Evolutionary conservation across 352 stramenopile genomes (phyloP).

Genomic region (Thalassiosira delicatula): DNA sequence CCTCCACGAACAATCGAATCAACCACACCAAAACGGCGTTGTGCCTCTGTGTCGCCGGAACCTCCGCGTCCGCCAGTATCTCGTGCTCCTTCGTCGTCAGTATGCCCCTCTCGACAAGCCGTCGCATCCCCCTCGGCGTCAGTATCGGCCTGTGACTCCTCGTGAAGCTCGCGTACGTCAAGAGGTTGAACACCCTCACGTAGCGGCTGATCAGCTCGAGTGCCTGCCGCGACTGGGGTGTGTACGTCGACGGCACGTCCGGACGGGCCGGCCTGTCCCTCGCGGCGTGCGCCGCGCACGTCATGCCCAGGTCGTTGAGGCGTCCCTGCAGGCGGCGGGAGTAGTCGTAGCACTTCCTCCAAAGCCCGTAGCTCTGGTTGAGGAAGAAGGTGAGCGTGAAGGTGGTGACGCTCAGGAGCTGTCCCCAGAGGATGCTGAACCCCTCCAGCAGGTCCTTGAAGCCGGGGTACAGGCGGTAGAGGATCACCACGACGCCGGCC

Average conservation of each 20-base stretch:
- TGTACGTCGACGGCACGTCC: constrained; percentile 74
- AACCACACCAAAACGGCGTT: constrained; percentile 84
- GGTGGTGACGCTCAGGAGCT: constrained; percentile 81
- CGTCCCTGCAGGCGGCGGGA: constrained; percentile 80
- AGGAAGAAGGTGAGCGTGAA: constrained; percentile 87
- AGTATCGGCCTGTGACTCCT: constrained; percentile 84
- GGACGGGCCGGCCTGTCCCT: constrained; percentile 57
- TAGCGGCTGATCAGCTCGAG: constrained; percentile 83
- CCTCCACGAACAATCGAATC: constrained; percentile 81
- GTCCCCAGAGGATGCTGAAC: constrained; percentile 81
- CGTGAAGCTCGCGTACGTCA: constrained; percentile 86
- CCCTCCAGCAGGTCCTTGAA: constrained; percentile 65
- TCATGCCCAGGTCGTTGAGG: constrained; percentile 85
- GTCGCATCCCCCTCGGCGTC: constrained; percentile 82
- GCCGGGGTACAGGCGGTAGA: constrained; percentile 69
- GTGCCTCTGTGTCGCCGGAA: constrained; percentile 82
- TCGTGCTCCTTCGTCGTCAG: constrained; percentile 79
- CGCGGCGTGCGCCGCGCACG: constrained; percentile 77
- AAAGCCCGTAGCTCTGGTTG: constrained; percentile 85
- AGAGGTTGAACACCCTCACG: constrained; percentile 84
- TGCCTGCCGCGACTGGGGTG: constrained; percentile 69
- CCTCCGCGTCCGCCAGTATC: constrained; percentile 73
- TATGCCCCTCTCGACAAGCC: constrained; percentile 82
- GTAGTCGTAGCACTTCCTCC: constrained; percentile 84
- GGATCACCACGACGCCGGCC: constrained; percentile 65